These are phyloP conservation scores for Geoglossum glabrum DNA, from an alignment of 495 filamentous ascomycete species.

Conservation along the genomic window DNA sequence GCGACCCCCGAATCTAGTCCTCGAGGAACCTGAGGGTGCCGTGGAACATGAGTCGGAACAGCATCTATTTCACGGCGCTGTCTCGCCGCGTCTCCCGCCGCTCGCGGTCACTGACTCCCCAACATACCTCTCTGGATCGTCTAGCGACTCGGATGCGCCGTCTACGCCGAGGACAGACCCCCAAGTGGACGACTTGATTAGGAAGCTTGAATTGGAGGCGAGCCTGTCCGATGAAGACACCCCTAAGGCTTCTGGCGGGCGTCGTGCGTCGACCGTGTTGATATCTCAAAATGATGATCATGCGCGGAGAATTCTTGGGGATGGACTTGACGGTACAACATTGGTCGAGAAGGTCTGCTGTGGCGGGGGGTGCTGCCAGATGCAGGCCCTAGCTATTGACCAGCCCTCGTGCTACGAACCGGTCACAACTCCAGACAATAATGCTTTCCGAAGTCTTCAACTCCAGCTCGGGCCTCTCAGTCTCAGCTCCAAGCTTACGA, in stretches of 20 bases:
- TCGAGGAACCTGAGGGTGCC: background rate
- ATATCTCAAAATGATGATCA: slow-evolving; percentile 58
- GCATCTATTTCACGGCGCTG: background rate
- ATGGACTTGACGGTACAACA: slow-evolving; percentile 38
- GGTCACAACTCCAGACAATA: slow-evolving; percentile 53
- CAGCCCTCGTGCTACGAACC: slow-evolving; percentile 32
- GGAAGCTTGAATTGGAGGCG: slow-evolving; percentile 17
- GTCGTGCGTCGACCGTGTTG: slow-evolving; percentile 62
- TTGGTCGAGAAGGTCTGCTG: slow-evolving; percentile 52
- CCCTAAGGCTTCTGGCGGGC: slow-evolving; percentile 20
- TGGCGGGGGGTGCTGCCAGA: slow-evolving; percentile 79
- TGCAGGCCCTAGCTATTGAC: slow-evolving; percentile 34
- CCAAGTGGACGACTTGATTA: slow-evolving; percentile 27
- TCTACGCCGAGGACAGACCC: slow-evolving; percentile 32
- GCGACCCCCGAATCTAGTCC: slow-evolving; percentile 1
- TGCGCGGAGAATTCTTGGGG: slow-evolving; percentile 42
- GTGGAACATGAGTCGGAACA: background rate
- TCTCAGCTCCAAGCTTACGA: slow-evolving; percentile 44
- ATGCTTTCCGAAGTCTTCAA: slow-evolving; percentile 58
- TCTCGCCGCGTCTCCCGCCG: background rate
- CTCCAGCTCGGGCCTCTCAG: slow-evolving; percentile 58
- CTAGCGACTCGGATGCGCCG: slow-evolving; percentile 25
- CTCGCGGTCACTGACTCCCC: background rate
- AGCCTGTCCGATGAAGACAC: slow-evolving; percentile 14
- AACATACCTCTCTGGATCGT: slow-evolving; percentile 12